These are phyloP conservation scores for Microcyclosporella mali DNA, from an alignment of 2,329 filamentous ascomycete species.

Conservation along the genomic window DNA sequence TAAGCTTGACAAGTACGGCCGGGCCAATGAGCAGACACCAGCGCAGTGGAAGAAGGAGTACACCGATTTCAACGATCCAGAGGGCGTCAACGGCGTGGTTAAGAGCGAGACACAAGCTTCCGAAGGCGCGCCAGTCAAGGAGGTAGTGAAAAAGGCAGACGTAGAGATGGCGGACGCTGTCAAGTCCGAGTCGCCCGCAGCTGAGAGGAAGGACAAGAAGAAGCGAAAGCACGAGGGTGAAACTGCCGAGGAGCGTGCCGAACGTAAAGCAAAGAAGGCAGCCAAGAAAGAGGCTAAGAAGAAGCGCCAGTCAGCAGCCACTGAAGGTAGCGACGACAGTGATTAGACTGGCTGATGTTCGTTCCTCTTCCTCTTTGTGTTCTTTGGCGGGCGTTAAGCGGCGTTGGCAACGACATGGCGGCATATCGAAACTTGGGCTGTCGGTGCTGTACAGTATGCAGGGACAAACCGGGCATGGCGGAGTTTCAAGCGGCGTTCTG, in stretches of 20 bases:
- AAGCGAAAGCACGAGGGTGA: conserved; percentile 45
- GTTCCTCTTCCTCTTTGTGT: not conserved
- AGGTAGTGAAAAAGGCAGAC: conserved; percentile 38
- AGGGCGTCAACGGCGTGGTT: conserved; percentile 23
- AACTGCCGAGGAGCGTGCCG: conserved; percentile 42
- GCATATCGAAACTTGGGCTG: too few relatives aligned
- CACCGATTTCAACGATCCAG: conserved; percentile 70
- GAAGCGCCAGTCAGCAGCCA: conserved; percentile 32
- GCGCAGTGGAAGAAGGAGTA: conserved; percentile 89
- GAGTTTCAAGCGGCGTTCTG: not conserved
- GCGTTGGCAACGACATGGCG: too few relatives aligned
- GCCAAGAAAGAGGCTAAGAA: conserved; percentile 75
- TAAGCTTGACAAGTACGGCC: conserved; percentile 96
- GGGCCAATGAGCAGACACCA: conserved; percentile 85
- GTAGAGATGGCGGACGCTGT: conserved; percentile 33
- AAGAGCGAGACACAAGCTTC: conserved; percentile 27
- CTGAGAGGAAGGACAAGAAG: conserved; percentile 34
- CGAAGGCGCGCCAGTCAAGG: conserved; percentile 30
- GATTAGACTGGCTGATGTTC: conserved; percentile 9
- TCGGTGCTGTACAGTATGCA: not conserved
- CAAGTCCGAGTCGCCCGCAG: conserved; percentile 23
- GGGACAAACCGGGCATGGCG: not conserved
- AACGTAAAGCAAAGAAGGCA: conserved; percentile 64
- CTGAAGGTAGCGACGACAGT: conserved; percentile 26
- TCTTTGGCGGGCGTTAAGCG: not conserved